Percentiles rank a stretch among this genome's conserved stretches.
phyloP scores from a whole-genome alignment of 2,329 filamentous ascomycete genomes.

The Pestalotiopsis sp. region DNA sequence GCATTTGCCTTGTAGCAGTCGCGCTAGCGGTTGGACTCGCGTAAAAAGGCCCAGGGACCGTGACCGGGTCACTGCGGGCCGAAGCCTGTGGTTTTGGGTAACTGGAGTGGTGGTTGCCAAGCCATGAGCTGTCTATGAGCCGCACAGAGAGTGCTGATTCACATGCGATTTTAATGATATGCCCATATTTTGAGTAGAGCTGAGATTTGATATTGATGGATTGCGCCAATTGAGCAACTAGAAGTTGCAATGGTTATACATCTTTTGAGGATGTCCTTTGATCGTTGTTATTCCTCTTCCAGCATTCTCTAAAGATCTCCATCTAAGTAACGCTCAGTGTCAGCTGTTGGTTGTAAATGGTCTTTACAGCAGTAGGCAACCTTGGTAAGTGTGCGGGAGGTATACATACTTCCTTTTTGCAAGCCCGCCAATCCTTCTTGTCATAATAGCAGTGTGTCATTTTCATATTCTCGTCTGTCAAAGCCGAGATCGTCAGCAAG shows the following conservation, averaged over 20 bases:
- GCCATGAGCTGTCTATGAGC: not conserved
- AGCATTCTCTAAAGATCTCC: constrained; percentile 86
- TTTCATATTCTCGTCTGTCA: constrained; percentile 78
- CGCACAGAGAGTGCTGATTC: not conserved
- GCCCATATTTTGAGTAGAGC: not conserved
- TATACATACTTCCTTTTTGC: constrained; percentile 78
- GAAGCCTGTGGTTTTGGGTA: not conserved
- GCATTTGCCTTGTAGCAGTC: not conserved
- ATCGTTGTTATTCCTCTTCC: constrained; percentile 89
- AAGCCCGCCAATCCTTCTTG: constrained; percentile 93
- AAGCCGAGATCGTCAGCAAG: not conserved
- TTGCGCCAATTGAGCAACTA: not conserved
- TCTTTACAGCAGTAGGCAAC: not conserved
- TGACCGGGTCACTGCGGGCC: constrained; percentile 7
- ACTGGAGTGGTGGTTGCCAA: not conserved
- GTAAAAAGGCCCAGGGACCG: not conserved
- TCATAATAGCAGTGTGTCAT: constrained; percentile 96
- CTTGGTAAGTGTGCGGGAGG: not conserved
- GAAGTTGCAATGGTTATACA: constrained; percentile 34
- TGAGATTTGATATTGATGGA: not conserved
- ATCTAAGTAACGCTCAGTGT: constrained; percentile 61
- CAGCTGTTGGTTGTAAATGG: not conserved
- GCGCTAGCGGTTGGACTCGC: not conserved
- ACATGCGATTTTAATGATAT: not conserved
- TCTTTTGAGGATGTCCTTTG: constrained; percentile 79